Evolutionary conservation across 2,329 filamentous ascomycete genomes (phyloP).

Genomic region (Myriosclerotinia curreyana): DNA sequence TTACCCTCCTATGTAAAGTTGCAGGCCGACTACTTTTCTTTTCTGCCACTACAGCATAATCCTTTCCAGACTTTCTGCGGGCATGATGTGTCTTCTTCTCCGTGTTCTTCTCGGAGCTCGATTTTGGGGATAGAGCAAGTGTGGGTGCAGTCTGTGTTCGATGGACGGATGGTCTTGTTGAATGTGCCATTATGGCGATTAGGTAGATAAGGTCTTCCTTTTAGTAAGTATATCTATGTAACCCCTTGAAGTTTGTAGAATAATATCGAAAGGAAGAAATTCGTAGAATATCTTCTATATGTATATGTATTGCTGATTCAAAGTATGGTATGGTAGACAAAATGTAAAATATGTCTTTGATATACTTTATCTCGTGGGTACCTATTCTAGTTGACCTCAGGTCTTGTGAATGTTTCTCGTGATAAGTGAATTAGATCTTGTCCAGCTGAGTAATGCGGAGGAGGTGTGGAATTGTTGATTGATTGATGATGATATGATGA

Average conservation of each 20-base stretch:
- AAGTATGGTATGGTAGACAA: not conserved
- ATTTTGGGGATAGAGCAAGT: slow-evolving; percentile 31
- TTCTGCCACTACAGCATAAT: slow-evolving; percentile 28
- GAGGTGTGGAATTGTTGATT: too few species aligned
- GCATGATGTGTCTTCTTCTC: slow-evolving; percentile 23
- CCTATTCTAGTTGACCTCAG: too few species aligned
- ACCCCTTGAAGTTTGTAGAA: not conserved
- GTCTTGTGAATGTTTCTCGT: too few species aligned
- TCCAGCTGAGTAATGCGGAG: too few species aligned
- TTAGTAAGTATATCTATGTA: not conserved
- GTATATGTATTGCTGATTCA: not conserved
- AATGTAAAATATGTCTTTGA: not conserved
- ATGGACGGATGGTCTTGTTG: slow-evolving; percentile 31
- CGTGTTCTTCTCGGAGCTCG: slow-evolving; percentile 26
- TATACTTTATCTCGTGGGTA: not conserved
- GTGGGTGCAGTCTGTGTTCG: slow-evolving; percentile 26
- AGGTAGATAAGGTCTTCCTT: slow-evolving; percentile 10
- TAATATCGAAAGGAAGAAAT: not conserved
- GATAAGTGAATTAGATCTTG: too few species aligned
- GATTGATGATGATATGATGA: too few species aligned
- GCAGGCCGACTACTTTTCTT: slow-evolving; percentile 32
- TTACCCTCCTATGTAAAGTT: slow-evolving; percentile 26
- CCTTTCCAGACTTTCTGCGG: slow-evolving; percentile 34
- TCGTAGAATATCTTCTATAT: not conserved
- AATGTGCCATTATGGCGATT: slow-evolving; percentile 33